Conservation (phyloP, 805 yeast species). For the Ogataea angusta region DNA sequence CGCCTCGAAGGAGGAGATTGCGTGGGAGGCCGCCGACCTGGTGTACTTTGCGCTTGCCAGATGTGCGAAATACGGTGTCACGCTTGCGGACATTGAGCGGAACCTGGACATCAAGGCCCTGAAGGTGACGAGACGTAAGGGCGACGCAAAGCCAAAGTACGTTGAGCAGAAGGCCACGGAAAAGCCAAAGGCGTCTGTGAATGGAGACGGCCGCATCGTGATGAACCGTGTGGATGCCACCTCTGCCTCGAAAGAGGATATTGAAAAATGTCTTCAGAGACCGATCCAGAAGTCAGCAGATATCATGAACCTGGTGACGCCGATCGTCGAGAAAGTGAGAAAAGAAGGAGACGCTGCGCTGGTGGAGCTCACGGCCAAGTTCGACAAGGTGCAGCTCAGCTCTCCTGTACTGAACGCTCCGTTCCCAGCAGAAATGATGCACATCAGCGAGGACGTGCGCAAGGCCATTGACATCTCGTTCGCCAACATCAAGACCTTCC, state of each 20-base stretch:
- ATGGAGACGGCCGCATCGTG: conserved; percentile 38
- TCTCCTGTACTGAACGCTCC: conserved; percentile 85
- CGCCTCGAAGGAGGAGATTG: conserved; percentile 54
- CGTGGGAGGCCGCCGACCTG: conserved; percentile 98
- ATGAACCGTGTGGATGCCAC: conserved; percentile 48
- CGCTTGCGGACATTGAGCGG: conserved; percentile 74
- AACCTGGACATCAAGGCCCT: conserved; percentile 79
- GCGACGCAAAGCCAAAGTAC: conserved; percentile 91
- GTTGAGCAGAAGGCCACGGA: conserved; percentile 30
- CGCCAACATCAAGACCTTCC: conserved; percentile 86
- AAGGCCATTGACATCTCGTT: conserved; percentile 87
- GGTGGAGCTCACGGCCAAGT: conserved; percentile 84
- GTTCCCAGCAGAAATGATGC: conserved; percentile 73
- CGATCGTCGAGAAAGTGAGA: conserved; percentile 79
- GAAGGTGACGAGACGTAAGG: conserved; percentile 89
- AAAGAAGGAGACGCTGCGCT: conserved; percentile 81
- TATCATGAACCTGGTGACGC: conserved; percentile 88
- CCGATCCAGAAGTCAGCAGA: conserved; percentile 95
- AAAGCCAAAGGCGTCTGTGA: conserved; percentile 21
- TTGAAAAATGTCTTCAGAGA: conserved; percentile 69
- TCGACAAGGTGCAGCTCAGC: conserved; percentile 74
- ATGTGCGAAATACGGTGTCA: conserved; percentile 69
- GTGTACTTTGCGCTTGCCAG: conserved; percentile 52
- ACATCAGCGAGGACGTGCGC: conserved; percentile 67
- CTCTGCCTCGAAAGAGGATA: conserved; percentile 39